These are phyloP conservation scores for Takashimella koratensis DNA, from an alignment of 1,284 basidiomycete species.

Conservation along the genomic window DNA sequence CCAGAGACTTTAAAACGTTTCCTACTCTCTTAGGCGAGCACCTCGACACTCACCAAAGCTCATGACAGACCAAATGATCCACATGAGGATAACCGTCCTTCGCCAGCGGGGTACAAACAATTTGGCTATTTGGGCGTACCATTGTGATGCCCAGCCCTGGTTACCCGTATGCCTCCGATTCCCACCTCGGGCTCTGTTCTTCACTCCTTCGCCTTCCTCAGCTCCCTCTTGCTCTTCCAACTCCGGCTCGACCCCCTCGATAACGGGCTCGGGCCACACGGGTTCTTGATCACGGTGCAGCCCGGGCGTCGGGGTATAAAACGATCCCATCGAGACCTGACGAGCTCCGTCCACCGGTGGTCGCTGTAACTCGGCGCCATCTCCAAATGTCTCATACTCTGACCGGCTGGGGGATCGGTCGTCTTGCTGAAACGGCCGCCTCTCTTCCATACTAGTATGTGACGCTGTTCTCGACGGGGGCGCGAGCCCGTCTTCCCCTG, in stretches of 20 bases:
- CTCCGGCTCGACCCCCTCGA: neutral
- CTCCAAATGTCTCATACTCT: neutral
- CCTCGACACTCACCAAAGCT: slow-evolving; percentile 60
- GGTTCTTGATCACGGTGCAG: neutral
- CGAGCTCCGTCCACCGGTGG: neutral
- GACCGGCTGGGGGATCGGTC: neutral
- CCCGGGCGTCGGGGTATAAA: neutral
- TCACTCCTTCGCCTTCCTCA: neutral
- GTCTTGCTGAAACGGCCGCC: neutral
- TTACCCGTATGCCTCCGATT: neutral
- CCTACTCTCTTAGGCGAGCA: neutral
- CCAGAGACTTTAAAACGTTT: too few relatives aligned
- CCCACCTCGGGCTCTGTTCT: neutral
- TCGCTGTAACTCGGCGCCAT: neutral
- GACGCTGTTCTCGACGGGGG: neutral
- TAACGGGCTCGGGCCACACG: neutral
- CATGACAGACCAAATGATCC: slow-evolving; percentile 78
- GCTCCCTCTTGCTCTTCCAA: neutral
- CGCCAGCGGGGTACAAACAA: slow-evolving; percentile 79
- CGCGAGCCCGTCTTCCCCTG: neutral
- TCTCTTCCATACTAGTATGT: neutral
- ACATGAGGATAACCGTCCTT: slow-evolving; percentile 75
- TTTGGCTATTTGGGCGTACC: slow-evolving; percentile 67
- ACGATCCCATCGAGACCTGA: neutral
- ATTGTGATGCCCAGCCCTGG: slow-evolving; percentile 34